Conservation (phyloP, 495 filamentous ascomycete genomes). For the Aspergillus hancockii region DNA sequence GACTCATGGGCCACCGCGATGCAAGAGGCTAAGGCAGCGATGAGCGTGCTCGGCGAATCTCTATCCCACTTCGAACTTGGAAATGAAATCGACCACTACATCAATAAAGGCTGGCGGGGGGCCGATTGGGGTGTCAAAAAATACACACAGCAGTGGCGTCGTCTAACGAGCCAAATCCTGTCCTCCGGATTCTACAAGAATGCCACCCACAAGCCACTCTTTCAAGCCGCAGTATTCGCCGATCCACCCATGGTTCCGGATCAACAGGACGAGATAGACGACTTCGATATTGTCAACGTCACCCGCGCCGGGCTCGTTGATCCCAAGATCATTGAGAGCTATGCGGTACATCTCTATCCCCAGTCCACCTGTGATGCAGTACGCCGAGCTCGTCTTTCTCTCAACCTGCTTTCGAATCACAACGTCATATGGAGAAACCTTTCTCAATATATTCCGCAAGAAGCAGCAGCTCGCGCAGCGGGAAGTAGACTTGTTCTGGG, state of each 20-base stretch:
- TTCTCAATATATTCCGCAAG: slow-evolving; percentile 27
- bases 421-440: slow-evolving; percentile 21
- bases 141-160: slow-evolving; percentile 11
- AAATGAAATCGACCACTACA: slow-evolving; percentile 17
- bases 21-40: slow-evolving; percentile 7
- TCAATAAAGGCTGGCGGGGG: slow-evolving; percentile 10
- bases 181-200: slow-evolving; percentile 7
- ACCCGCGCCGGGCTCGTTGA: slow-evolving; percentile 10
- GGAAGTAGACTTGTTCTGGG: slow-evolving; percentile 35
- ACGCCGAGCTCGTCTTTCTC: slow-evolving; percentile 1
- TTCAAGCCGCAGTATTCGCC: slow-evolving; percentile 14
- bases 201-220: slow-evolving; percentile 5
- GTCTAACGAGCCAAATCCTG: slow-evolving; percentile 9
- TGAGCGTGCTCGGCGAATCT: slow-evolving; percentile 1
- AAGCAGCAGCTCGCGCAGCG: slow-evolving; percentile 26
- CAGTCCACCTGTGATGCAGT: slow-evolving; percentile 13
- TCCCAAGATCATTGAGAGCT: slow-evolving; percentile 5
- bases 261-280: slow-evolving; percentile 13
- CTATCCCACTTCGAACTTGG: slow-evolving; percentile 11
- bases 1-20: slow-evolving; percentile 7
- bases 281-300: slow-evolving; percentile 14
- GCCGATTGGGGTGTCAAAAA: not conserved
- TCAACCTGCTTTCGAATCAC: slow-evolving; percentile 11
- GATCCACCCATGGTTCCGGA: slow-evolving; percentile 11
- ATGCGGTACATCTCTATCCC: slow-evolving; percentile 14